These are phyloP conservation scores for Hypoxylon lenormandii DNA, from an alignment of 495 filamentous ascomycete genomes.

Conservation along the genomic window DNA sequence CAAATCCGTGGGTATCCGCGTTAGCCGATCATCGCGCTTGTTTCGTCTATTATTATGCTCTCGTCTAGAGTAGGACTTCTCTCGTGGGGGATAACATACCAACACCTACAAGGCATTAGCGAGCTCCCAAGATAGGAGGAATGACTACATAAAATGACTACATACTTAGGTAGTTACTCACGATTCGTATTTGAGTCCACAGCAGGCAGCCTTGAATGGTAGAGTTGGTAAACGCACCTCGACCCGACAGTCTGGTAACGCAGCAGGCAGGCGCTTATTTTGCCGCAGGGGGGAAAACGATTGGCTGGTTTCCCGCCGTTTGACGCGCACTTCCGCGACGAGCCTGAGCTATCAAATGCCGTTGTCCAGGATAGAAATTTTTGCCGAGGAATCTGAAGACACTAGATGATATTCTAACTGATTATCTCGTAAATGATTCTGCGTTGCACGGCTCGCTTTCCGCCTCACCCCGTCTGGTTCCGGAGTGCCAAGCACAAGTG, in stretches of 20 bases:
- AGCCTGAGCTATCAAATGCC: neutral
- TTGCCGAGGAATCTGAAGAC: neutral
- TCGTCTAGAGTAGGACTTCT: conserved; percentile 8
- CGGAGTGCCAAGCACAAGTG: conserved; percentile 16
- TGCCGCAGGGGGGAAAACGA: conserved; percentile 6
- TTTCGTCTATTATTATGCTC: conserved; percentile 9
- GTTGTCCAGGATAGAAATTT: conserved; percentile 1
- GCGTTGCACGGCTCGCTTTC: neutral
- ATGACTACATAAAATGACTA: neutral
- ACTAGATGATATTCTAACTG: neutral
- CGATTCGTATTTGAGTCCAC: conserved; percentile 17
- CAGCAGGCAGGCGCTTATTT: conserved; percentile 36
- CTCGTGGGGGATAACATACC: conserved; percentile 13
- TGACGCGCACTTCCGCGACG: conserved; percentile 26
- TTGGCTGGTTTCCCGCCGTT: conserved; percentile 24
- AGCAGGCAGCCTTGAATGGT: neutral
- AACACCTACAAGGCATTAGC: conserved; percentile 16
- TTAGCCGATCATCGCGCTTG: conserved; percentile 24
- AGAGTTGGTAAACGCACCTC: conserved; percentile 10
- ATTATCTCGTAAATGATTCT: conserved; percentile 2
- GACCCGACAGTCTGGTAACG: conserved; percentile 36
- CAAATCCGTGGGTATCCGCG: conserved; percentile 5
- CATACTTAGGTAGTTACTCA: too few species aligned
- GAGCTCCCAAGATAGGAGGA: conserved; percentile 5
- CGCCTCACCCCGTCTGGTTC: conserved; percentile 12